These are phyloP conservation scores for Syzygium syzygioides DNA, from an alignment of 441 rosid species.

Conservation along the genomic window DNA sequence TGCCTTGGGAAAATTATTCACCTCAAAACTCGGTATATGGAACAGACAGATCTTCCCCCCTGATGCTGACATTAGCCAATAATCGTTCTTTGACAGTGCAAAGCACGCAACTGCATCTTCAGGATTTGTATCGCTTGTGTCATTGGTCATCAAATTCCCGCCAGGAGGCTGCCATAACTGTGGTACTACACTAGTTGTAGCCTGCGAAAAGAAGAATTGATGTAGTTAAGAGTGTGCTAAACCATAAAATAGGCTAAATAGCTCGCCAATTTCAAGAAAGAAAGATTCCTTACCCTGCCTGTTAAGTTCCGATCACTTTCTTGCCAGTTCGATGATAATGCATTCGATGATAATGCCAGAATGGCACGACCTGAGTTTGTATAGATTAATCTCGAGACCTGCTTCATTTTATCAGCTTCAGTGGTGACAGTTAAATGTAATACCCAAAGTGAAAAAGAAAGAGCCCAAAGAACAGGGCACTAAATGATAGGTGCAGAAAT, in stretches of 20 bases:
- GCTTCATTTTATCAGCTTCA: background rate
- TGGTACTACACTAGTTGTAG: constrained; percentile 47
- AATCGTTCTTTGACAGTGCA: constrained; percentile 65
- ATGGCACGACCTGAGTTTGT: constrained; percentile 61
- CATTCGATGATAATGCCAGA: constrained; percentile 45
- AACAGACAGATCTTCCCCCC: constrained; percentile 60
- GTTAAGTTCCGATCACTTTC: constrained; percentile 35
- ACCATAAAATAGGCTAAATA: background rate
- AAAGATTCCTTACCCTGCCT: constrained; percentile 33
- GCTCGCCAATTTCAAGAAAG: background rate
- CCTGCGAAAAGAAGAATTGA: constrained; percentile 26
- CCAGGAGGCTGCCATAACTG: constrained; percentile 68
- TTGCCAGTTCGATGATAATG: constrained; percentile 88
- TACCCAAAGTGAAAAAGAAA: background rate
- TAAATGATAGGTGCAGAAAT: too few species aligned
- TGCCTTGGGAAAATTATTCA: background rate
- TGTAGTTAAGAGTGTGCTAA: background rate
- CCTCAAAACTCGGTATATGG: constrained; percentile 70
- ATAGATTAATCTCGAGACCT: constrained; percentile 68
- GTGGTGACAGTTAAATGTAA: background rate
- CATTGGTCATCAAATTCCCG: constrained; percentile 63
- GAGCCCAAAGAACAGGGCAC: background rate
- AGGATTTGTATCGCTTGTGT: constrained; percentile 40
- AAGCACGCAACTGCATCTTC: constrained; percentile 76
- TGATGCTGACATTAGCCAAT: constrained; percentile 62